phyloP scores from a whole-genome alignment of 2,329 filamentous ascomycete genomes.

The Emmonsiellopsis sp. region DNA sequence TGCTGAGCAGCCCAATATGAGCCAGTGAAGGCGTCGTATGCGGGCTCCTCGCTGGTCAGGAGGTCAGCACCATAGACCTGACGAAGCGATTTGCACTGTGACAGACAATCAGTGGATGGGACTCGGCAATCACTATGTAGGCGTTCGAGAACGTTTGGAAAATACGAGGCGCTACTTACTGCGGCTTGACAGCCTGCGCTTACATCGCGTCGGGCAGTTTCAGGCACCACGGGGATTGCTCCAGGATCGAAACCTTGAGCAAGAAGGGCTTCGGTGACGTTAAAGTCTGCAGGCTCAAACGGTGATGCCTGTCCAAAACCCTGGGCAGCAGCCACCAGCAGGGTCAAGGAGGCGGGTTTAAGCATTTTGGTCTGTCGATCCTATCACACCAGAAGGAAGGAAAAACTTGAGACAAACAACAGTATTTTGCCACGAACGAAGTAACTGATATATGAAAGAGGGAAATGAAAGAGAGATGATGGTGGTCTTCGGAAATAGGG shows the following conservation, averaged over 20 bases:
- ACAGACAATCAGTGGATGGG: neutral
- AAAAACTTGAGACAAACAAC: neutral
- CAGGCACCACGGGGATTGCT: constrained; percentile 4
- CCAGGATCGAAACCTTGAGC: constrained; percentile 6
- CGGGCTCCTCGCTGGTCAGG: constrained; percentile 1
- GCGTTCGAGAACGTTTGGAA: neutral
- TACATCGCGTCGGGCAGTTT: constrained; percentile 4
- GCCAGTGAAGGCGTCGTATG: constrained; percentile 7
- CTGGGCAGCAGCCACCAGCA: neutral
- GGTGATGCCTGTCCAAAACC: neutral
- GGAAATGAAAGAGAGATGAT: too few species aligned
- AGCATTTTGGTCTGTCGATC: neutral
- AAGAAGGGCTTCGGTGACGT: constrained; percentile 9
- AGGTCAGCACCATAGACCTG: constrained; percentile 9
- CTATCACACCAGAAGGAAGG: neutral
- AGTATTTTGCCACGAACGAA: neutral
- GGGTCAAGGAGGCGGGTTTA: neutral
- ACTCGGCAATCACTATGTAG: neutral
- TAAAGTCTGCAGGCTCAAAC: constrained; percentile 9
- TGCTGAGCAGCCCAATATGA: constrained; percentile 13
- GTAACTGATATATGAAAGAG: too few species aligned
- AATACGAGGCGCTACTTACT: neutral
- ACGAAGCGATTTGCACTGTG: constrained; percentile 6
- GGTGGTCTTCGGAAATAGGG: too few species aligned
- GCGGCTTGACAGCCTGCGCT: constrained; percentile 6